Evolutionary conservation across 768 basidiomycete genomes (phyloP).

Genomic region (Leccinum arenicola): DNA sequence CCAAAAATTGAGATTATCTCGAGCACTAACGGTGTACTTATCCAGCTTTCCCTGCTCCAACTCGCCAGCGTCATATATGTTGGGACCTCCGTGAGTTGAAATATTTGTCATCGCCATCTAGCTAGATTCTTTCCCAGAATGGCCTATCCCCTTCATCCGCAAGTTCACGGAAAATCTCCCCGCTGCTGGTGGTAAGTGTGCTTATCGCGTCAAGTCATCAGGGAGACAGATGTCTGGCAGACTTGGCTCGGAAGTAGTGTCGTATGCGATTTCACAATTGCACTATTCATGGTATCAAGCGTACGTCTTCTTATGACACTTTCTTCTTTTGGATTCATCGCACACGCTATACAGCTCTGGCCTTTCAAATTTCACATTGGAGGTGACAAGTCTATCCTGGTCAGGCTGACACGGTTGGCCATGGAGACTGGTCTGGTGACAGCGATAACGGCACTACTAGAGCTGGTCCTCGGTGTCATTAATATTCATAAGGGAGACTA

Average conservation of each 20-base stretch:
- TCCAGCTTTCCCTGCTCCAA: slow-evolving; percentile 24
- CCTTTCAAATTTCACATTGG: slow-evolving; percentile 6
- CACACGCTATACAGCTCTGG: slow-evolving; percentile 11
- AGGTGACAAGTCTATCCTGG: slow-evolving; percentile 1
- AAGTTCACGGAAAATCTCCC: neutral
- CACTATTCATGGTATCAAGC: slow-evolving; percentile 16
- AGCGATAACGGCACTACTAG: slow-evolving; percentile 15
- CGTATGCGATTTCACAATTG: slow-evolving; percentile 19
- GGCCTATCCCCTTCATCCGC: neutral
- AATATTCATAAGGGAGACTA: too few relatives aligned
- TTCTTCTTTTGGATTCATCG: neutral
- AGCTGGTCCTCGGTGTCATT: slow-evolving; percentile 14
- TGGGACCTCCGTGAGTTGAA: neutral
- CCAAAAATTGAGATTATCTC: neutral
- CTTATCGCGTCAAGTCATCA: too few relatives aligned
- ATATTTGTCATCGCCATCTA: neutral
- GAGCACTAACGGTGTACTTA: neutral
- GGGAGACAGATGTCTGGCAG: slow-evolving; percentile 2
- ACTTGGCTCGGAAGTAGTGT: slow-evolving; percentile 22
- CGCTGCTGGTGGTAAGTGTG: slow-evolving; percentile 11
- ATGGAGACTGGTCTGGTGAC: slow-evolving; percentile 27
- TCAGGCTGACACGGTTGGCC: slow-evolving; percentile 20
- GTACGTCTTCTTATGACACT: neutral
- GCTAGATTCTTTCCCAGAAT: neutral
- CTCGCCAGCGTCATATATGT: slow-evolving; percentile 14